These are phyloP conservation scores for Hygrophila difformis DNA, from an alignment of 257 asterid genomes.

Conservation along the genomic window DNA sequence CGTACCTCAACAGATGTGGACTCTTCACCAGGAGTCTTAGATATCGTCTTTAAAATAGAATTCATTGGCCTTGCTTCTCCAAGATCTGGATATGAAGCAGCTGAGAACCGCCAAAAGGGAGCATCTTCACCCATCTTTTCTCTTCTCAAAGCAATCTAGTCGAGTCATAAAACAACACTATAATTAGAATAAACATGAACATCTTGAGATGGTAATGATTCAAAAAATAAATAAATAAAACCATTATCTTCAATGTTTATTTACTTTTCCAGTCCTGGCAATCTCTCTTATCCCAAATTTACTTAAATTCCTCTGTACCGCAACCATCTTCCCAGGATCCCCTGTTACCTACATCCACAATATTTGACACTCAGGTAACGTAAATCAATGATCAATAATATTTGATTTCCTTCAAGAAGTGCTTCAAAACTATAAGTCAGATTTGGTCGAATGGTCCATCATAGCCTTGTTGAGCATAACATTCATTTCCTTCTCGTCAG, in stretches of 20 bases:
- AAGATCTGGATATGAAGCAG: constrained; percentile 98
- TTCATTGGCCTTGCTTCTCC: constrained; percentile 42
- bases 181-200: no score
- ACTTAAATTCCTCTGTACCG: constrained; percentile 75
- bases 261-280: constrained; percentile 95
- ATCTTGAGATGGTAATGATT: not conserved
- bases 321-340: constrained; percentile 98
- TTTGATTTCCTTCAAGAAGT: no score
- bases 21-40: constrained; percentile 26
- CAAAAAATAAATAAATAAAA: not conserved
- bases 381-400: constrained; percentile 8
- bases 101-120: constrained; percentile 98
- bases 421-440: no score
- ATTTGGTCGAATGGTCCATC: no score
- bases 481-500: no score
- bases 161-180: not conserved
- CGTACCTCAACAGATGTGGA: constrained; percentile 62
- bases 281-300: constrained; percentile 91
- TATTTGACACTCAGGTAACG: constrained; percentile 7
- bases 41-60: constrained; percentile 32
- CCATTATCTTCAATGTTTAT: constrained; percentile 1
- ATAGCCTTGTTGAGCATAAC: no score
- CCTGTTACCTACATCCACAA: constrained; percentile 67
- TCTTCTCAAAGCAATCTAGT: constrained; percentile 91
- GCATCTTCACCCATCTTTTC: constrained; percentile 97